phyloP scores from a whole-genome alignment of 2,329 filamentous ascomycete genomes.

The Emmonsiellopsis sp. region DNA sequence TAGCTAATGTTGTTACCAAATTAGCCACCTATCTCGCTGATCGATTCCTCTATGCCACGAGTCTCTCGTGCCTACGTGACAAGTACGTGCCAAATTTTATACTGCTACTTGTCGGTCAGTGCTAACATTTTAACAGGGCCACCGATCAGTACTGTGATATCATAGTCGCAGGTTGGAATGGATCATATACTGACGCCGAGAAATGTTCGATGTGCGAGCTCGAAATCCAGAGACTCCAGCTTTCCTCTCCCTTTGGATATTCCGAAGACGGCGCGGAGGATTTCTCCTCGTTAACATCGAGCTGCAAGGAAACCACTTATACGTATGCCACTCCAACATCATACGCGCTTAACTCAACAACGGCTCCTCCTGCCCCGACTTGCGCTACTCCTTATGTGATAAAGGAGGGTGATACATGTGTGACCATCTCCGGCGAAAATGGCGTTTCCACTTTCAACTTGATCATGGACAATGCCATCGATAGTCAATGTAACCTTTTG shows the following conservation, averaged over 20 bases:
- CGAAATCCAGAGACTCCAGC: constrained; percentile 7
- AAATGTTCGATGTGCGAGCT: constrained; percentile 10
- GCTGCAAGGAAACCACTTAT: constrained; percentile 7
- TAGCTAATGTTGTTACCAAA: neutral
- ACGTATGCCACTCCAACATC: constrained; percentile 7
- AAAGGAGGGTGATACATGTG: neutral
- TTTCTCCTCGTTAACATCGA: constrained; percentile 1
- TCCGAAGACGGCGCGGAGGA: constrained; percentile 5
- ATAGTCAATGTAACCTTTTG: neutral
- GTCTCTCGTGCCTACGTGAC: neutral
- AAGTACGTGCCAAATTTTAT: neutral
- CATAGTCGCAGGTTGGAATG: neutral
- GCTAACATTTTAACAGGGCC: neutral
- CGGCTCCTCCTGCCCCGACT: neutral
- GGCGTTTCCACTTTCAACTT: neutral
- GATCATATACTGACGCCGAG: constrained; percentile 3
- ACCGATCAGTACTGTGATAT: neutral
- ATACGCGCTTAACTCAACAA: neutral
- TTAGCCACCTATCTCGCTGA: neutral
- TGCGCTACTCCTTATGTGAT: neutral
- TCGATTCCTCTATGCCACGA: neutral
- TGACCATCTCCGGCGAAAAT: neutral
- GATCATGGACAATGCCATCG: neutral
- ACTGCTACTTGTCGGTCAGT: neutral
- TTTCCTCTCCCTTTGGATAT: constrained; percentile 12